Base-by-base conservation (phyloP, 129 eudicot species). In the Kitagawia praeruptora region DNA sequence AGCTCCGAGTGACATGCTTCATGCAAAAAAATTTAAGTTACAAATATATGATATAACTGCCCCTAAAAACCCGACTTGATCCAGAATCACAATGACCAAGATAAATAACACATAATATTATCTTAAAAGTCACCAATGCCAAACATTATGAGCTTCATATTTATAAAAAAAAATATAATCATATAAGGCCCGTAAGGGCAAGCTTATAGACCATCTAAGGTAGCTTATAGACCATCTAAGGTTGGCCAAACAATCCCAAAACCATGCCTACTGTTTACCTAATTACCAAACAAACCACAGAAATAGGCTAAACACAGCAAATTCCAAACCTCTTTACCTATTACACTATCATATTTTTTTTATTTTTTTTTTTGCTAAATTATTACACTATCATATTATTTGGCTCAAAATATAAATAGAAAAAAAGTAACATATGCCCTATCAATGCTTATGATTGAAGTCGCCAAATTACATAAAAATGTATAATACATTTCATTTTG, bases 1-100 rank as follows among this genome's bases (percentile, higher is more conserved):
- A 70, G 93, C 94, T 86, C 37, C 84, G 75, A 80, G 84, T 87
- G 16, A 81, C 88, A 90, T 83, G 90, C 90, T 91, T 87, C 91
- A 83, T 16, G 87, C 85, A 84, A 89, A 74, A 78, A 75, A 37
- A 58, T 37, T 83, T 48, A 78, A 70, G 42, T 77, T 89, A 81
- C 84, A 85, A 70, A 79, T 45, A 34, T 34, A 34, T 34, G 37
- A 34, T 34, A 49, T 74, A 38, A 56, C 69, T 18, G 1, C 71
- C 82, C 81, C 64, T 28, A 18, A 42, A 86, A 46, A 58, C 61
- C 78, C 42, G 38, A 6, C 47, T 73, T n/a, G 27, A 40, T 40
- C 75, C 45, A 34, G 75, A 41, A 70, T 7, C 18, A 28, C 34
- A 6, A 73, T 46, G 56, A 74, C 27, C 34, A 19, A 41, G 28